Evolutionary conservation across 1,139 yeast species (phyloP), one percentile per base, ranked within the genome.

Genomic region (Pichia sp.): DNA sequence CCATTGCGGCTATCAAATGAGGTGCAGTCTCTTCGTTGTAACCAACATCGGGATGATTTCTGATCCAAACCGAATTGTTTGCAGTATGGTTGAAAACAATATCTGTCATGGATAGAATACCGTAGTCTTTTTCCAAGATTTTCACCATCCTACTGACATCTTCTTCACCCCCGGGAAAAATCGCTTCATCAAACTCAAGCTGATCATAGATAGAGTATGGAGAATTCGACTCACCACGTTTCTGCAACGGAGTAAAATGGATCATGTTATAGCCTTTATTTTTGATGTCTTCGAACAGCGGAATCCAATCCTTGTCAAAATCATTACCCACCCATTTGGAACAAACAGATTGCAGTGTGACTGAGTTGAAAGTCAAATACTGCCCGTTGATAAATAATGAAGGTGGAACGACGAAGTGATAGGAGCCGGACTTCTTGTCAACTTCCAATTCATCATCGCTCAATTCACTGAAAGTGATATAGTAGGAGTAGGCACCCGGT

Each of bases 21-120:
- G 98, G 97, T 1, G 98, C 95, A 3, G 97, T 92, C 54, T 79
- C 80, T 36, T 78, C 78, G 58, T 89, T 88, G 71, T 93, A 93
- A 7, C 98, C 98, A 2, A 90, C 82, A 41, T 92, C 97, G 0
- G 98, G 98, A 63, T 87, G 91, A 4, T 85, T 86, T 53, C 80
- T 73, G 43, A 93, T 71, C 99, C 99, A 93, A 1, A 67, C 72
- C 0, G 98, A 90, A 69, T 93, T 89, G 67, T 88, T 79, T 2
- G 98, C 97, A 0, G 98, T 93, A 67, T 93, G 99, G 68, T 93
- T 93, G 77, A 91, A 84, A 2, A 93, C 98, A 48, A 93, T 86
- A 71, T 93, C 99, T 1, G 97, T 90, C 71, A 93, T 75, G 0
- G 96, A 79, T 52, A 93, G 74, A 58, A 92, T 76, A 3, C 80